These are phyloP conservation scores for Eucalyptus sideroxylon DNA, from an alignment of 345 rosid species.

Conservation along the genomic window DNA sequence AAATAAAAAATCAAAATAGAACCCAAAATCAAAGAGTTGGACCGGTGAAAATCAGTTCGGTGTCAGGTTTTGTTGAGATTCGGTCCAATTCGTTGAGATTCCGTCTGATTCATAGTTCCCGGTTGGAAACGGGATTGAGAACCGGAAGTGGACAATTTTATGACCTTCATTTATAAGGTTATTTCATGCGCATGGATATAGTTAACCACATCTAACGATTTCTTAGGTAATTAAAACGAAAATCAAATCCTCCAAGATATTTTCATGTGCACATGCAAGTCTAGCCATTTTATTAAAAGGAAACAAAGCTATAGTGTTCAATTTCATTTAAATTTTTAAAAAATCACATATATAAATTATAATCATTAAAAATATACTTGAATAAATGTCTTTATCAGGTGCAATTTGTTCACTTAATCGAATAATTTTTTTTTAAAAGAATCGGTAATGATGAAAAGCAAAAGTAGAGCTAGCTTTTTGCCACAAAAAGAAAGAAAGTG, in stretches of 20 bases:
- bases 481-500: background rate
- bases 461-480: background rate
- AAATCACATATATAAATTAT: background rate
- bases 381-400: background rate
- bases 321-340: too few relatives aligned
- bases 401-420: background rate
- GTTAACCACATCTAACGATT: background rate
- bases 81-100: background rate
- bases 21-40: background rate
- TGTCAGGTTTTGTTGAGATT: background rate
- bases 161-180: background rate
- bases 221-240: background rate
- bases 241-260: background rate
- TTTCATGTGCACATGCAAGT: background rate
- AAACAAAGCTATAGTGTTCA: background rate
- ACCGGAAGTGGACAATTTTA: too few relatives aligned
- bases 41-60: background rate
- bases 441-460: background rate
- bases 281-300: background rate
- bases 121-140: background rate
- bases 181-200: background rate
- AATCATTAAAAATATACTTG: background rate
- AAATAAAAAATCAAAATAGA: too few relatives aligned
- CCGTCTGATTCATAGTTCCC: too few relatives aligned
- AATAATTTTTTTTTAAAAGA: too few relatives aligned